Percentiles rank a stretch among this genome's conserved stretches.
Evolutionary conservation across 768 basidiomycete species (phyloP).

Genomic region (Nidula microcarpa): DNA sequence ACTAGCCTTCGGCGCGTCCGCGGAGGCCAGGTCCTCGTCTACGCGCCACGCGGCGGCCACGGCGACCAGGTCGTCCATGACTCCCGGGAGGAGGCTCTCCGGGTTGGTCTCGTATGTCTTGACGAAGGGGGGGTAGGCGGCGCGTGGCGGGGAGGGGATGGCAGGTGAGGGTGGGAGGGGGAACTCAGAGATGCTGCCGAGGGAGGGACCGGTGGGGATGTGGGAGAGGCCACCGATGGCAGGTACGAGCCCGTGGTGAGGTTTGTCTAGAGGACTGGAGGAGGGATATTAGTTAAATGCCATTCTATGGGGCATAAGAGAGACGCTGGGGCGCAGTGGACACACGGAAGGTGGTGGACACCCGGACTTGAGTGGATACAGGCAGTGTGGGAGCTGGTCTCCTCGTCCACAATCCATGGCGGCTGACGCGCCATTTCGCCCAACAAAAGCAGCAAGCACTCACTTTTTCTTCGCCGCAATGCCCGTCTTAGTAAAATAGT

Average conservation of each 20-base stretch:
- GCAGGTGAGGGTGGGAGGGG: conserved; percentile 70
- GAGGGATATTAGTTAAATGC: conserved; percentile 5
- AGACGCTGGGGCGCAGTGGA: neutral
- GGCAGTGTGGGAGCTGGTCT: too few relatives aligned
- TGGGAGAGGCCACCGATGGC: conserved; percentile 65
- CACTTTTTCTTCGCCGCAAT: conserved; percentile 71
- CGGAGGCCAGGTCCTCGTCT: conserved; percentile 11
- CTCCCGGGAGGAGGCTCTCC: conserved; percentile 71
- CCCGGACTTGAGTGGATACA: too few relatives aligned
- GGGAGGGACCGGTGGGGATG: conserved; percentile 36
- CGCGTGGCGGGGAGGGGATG: conserved; percentile 41
- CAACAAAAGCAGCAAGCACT: conserved; percentile 23
- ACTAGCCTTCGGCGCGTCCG: neutral
- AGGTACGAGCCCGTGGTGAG: conserved; percentile 64
- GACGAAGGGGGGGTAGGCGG: conserved; percentile 49
- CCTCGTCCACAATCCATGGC: too few relatives aligned
- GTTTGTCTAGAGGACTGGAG: conserved; percentile 40
- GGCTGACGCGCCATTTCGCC: neutral
- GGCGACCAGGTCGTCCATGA: conserved; percentile 67
- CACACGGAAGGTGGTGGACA: too few relatives aligned
- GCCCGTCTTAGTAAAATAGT: conserved; percentile 91
- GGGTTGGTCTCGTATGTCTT: conserved; percentile 74
- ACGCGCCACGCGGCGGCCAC: conserved; percentile 66
- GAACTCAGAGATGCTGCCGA: conserved; percentile 44
- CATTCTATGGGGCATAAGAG: conserved; percentile 1